A percentile compares a stretch with the other conserved stretches of the same genome.
Conservation (phyloP, 2,329 filamentous ascomycete species). For the Juglanconis oblonga region DNA sequence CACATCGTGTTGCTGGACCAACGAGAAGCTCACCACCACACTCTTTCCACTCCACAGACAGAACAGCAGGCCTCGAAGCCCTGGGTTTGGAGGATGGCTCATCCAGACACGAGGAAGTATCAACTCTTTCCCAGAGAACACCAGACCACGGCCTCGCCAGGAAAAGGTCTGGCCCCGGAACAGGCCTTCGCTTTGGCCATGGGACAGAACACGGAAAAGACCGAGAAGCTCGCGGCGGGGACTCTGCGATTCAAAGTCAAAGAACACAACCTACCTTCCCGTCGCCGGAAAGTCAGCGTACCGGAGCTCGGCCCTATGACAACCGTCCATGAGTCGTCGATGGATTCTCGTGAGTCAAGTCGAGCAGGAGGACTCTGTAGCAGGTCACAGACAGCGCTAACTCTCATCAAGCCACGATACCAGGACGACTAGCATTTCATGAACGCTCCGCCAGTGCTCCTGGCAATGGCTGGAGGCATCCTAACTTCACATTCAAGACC, state of each 20-base stretch:
- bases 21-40: slow-evolving; percentile 6
- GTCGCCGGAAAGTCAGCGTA: slow-evolving; percentile 62
- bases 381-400: slow-evolving; percentile 20
- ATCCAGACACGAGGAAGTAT: slow-evolving; percentile 54
- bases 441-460: slow-evolving; percentile 65
- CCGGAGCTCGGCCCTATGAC: slow-evolving; percentile 66
- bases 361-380: slow-evolving; percentile 1
- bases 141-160: slow-evolving; percentile 38
- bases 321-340: slow-evolving; percentile 63
- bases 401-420: slow-evolving; percentile 58
- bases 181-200: slow-evolving; percentile 45
- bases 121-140: slow-evolving; percentile 58
- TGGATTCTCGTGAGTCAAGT: slow-evolving; percentile 65
- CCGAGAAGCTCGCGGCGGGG: slow-evolving; percentile 36
- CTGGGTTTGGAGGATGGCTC: slow-evolving; percentile 58
- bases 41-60: slow-evolving; percentile 11
- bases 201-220: slow-evolving; percentile 36
- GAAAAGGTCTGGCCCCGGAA: slow-evolving; percentile 48
- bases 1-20: slow-evolving; percentile 10
- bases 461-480: slow-evolving; percentile 46
- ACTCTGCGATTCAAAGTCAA: slow-evolving; percentile 52
- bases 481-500: slow-evolving; percentile 31
- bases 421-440: slow-evolving; percentile 61
- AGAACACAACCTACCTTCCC: slow-evolving; percentile 49
- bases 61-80: slow-evolving; percentile 40